Evolutionary conservation across 441 rosid genomes (phyloP).

Genomic region (Pelargonium myrrhifolium): DNA sequence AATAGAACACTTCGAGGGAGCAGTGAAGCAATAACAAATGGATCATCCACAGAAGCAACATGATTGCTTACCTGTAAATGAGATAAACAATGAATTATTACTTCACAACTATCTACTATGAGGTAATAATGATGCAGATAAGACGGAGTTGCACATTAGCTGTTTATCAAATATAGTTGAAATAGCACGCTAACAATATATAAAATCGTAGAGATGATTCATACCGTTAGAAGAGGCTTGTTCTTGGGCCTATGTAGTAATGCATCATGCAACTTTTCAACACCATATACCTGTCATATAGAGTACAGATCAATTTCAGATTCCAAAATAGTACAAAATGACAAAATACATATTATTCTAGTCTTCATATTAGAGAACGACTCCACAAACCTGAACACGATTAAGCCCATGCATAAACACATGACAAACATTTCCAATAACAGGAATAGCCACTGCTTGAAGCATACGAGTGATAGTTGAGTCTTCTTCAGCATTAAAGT

Average conservation of each 20-base stretch:
- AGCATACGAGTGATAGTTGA: conserved; percentile 58
- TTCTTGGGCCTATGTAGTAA: conserved; percentile 63
- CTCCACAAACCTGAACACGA: conserved; percentile 61
- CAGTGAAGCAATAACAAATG: conserved; percentile 76
- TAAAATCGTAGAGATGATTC: neutral
- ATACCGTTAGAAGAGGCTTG: conserved; percentile 77
- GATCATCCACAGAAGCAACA: conserved; percentile 92
- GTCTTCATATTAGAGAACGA: neutral
- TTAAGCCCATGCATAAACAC: conserved; percentile 92
- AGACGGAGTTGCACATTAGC: neutral
- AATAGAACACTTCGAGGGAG: conserved; percentile 70
- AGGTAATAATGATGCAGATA: neutral
- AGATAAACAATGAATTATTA: neutral
- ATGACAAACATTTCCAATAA: conserved; percentile 84
- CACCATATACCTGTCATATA: conserved; percentile 62
- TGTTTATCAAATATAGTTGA: neutral
- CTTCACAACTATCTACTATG: neutral
- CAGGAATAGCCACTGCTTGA: conserved; percentile 80
- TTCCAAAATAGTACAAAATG: neutral
- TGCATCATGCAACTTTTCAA: conserved; percentile 79
- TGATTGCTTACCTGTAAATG: conserved; percentile 78
- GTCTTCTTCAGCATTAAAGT: conserved; percentile 60
- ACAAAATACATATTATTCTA: neutral
- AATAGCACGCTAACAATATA: neutral
- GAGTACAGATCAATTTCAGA: neutral